A percentile compares a stretch with the other conserved stretches of the same genome.
Conservation (phyloP, 441 rosid species). For the Populus hybrid region DNA sequence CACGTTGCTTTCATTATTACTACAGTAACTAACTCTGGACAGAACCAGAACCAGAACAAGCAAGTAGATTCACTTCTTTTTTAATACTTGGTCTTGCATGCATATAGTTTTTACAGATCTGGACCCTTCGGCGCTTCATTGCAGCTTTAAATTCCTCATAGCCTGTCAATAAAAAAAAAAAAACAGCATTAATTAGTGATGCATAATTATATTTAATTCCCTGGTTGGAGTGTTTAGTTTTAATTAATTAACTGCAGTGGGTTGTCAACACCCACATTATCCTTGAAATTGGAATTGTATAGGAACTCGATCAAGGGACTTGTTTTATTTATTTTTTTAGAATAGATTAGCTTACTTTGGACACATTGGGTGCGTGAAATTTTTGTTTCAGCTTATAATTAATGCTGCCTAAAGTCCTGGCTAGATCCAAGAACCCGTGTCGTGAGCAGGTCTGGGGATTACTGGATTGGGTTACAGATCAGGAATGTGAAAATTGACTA, state of each 20-base stretch:
- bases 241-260: background rate
- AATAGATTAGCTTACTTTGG: background rate
- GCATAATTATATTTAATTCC: background rate
- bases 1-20: slow-evolving; percentile 4
- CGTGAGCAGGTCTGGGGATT: slow-evolving; percentile 16
- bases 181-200: background rate
- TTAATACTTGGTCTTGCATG: slow-evolving; percentile 2
- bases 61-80: background rate
- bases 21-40: background rate
- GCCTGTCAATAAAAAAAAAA: slow-evolving; percentile 38
- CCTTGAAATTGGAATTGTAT: background rate
- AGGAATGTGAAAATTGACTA: slow-evolving; percentile 19
- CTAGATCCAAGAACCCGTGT: slow-evolving; percentile 24
- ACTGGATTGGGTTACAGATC: background rate
- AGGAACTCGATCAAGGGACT: background rate
- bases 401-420: slow-evolving; percentile 6
- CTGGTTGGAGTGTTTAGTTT: background rate
- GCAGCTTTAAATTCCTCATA: slow-evolving; percentile 59
- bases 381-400: background rate
- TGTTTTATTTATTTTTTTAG: background rate
- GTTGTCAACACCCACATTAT: background rate
- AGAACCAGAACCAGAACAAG: slow-evolving; percentile 7
- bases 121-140: slow-evolving; percentile 22
- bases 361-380: background rate
- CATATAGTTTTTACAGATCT: background rate